Evolutionary conservation across 2,329 filamentous ascomycete genomes (phyloP).

Genomic region (Paraconiothyrium brasiliense): DNA sequence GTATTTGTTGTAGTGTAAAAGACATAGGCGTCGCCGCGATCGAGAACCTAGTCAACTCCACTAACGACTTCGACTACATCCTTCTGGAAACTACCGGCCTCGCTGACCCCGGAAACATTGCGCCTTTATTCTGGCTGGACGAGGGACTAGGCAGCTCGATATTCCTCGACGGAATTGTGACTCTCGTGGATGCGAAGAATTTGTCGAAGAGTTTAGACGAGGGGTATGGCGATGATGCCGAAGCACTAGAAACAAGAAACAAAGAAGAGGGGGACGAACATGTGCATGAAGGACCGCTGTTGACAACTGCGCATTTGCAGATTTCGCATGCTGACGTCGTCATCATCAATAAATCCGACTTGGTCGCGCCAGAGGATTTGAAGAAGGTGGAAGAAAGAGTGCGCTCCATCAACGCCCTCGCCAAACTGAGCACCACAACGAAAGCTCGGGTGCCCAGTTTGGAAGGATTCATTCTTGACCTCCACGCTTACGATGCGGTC

Average conservation of each 20-base stretch:
- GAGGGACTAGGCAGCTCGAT: slow-evolving; percentile 94
- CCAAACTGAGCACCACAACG: slow-evolving; percentile 82
- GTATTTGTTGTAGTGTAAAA: slow-evolving; percentile 98
- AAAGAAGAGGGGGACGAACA: slow-evolving; percentile 57
- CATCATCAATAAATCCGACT: slow-evolving; percentile 91
- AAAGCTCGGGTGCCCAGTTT: slow-evolving; percentile 82
- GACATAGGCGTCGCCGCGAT: slow-evolving; percentile 94
- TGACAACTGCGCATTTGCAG: slow-evolving; percentile 94
- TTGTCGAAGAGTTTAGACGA: slow-evolving; percentile 85
- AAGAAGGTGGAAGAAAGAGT: slow-evolving; percentile 75
- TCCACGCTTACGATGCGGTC: slow-evolving; percentile 91
- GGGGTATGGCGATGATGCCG: slow-evolving; percentile 47
- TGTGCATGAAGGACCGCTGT: slow-evolving; percentile 68
- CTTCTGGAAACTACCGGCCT: slow-evolving; percentile 95
- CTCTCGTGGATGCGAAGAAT: slow-evolving; percentile 94
- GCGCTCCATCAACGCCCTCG: slow-evolving; percentile 86
- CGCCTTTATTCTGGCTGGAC: slow-evolving; percentile 97
- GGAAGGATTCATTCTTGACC: slow-evolving; percentile 85
- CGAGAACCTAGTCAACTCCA: slow-evolving; percentile 93
- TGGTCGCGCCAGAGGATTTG: slow-evolving; percentile 77
- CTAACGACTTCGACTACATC: slow-evolving; percentile 96
- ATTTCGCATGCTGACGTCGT: slow-evolving; percentile 97
- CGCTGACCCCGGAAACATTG: slow-evolving; percentile 94
- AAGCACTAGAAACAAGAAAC: slow-evolving; percentile 58
- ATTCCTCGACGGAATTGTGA: slow-evolving; percentile 96